Conservation (phyloP, 2,329 filamentous ascomycete species). For the Epichloe brachyelytri region DNA sequence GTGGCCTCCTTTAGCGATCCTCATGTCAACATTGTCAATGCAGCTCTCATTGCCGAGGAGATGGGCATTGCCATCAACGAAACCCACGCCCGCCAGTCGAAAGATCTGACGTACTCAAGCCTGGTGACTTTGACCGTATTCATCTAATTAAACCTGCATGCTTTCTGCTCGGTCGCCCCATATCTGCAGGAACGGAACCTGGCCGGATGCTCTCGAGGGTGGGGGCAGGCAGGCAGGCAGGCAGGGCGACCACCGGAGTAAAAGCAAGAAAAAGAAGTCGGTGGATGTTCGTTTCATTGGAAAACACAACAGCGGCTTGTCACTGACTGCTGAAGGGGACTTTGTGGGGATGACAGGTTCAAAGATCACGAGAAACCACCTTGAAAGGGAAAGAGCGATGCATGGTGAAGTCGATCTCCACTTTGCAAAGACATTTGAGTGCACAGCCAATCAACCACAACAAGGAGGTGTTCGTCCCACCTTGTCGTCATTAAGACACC, state of each 20-base stretch:
- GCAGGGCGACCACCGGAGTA: no score
- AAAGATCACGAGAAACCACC: no score
- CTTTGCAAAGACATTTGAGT: background rate
- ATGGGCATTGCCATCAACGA: slow-evolving; percentile 70
- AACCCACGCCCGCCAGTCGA: slow-evolving; percentile 48
- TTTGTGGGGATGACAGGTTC: no score
- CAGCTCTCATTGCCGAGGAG: slow-evolving; percentile 59
- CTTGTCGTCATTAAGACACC: background rate
- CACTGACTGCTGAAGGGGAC: no score
- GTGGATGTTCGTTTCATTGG: no score
- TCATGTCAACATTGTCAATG: slow-evolving; percentile 75
- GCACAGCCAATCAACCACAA: background rate
- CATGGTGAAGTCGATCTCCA: no score
- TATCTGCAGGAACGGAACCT: background rate
- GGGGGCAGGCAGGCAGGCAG: background rate
- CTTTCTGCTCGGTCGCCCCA: background rate
- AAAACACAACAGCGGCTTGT: no score
- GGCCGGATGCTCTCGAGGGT: background rate
- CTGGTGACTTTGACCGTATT: slow-evolving; percentile 59
- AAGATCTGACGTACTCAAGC: slow-evolving; percentile 53
- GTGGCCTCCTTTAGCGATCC: slow-evolving; percentile 54
- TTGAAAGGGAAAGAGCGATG: no score
- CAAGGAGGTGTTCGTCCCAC: background rate
- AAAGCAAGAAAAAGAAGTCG: no score
- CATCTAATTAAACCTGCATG: no score